Percentiles rank a stretch among this genome's conserved stretches.
Evolutionary conservation across 768 basidiomycete genomes (phyloP).

Genomic region (Suillus cothurnatus): DNA sequence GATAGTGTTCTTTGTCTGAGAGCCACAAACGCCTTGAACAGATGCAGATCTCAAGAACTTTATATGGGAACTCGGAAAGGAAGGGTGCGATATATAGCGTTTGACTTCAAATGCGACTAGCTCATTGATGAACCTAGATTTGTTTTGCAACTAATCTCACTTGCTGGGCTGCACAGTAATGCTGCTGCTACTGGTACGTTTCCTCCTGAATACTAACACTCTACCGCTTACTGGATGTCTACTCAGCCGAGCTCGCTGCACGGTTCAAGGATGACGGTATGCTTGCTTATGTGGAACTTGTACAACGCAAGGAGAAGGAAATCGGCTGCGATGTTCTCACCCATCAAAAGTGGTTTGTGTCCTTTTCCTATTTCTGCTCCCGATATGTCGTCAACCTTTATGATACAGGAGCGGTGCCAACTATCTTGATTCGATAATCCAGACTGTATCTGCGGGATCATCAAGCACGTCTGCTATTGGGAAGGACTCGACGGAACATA

Average conservation of each 20-base stretch:
- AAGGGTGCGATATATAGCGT: slow-evolving; percentile 55
- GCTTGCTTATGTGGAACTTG: slow-evolving; percentile 88
- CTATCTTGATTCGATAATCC: slow-evolving; percentile 86
- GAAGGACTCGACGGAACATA: slow-evolving; percentile 87
- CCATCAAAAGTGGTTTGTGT: slow-evolving; percentile 86
- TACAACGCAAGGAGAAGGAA: slow-evolving; percentile 87
- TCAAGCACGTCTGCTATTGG: slow-evolving; percentile 85
- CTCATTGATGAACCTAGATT: slow-evolving; percentile 51
- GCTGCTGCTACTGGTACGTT: slow-evolving; percentile 72
- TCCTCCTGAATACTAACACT: neutral
- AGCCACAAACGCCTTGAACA: slow-evolving; percentile 22
- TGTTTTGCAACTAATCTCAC: slow-evolving; percentile 85
- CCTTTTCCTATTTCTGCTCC: neutral
- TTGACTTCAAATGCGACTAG: neutral
- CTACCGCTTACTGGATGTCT: neutral
- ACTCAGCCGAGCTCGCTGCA: slow-evolving; percentile 74
- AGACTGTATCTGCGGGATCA: slow-evolving; percentile 83
- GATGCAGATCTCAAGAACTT: slow-evolving; percentile 82
- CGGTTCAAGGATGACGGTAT: slow-evolving; percentile 87
- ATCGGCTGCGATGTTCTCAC: slow-evolving; percentile 89
- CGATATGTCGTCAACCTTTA: neutral
- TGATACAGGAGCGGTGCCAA: slow-evolving; percentile 80
- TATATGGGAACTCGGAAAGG: slow-evolving; percentile 88
- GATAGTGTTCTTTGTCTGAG: neutral
- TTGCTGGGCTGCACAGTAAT: slow-evolving; percentile 87